Evolutionary conservation across 371 early-diverging fungal species (phyloP), one percentile per base, ranked within the genome.

Genomic region (Gilbertella persicaria): DNA sequence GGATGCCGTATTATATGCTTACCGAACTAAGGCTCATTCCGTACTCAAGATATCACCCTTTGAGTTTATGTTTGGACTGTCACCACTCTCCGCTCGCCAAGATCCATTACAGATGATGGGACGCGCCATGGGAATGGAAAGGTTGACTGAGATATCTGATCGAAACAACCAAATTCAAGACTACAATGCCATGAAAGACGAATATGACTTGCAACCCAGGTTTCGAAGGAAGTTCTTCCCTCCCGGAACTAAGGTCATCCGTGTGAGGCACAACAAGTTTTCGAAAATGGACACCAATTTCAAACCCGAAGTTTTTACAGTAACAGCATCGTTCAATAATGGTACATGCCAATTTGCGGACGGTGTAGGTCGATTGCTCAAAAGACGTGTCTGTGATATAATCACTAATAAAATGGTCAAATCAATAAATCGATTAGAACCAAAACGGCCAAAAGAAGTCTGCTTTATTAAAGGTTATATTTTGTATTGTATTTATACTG

Each of bases 1-100:
- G n/a, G 5, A 6, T 5, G 17, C 58, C 7, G 33, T 58, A 5
- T 17, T 58, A 6, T 58, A 41, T 16, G 30, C 52, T 2, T 58
- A 52, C 25, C 39, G 51, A 6, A 50, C 50, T 13, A 41, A 39
- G n/a, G 33, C 33, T 0, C 42, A 51, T 13, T 5, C 13, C 7
- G n/a, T 9, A 1, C 10, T 51, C 7, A 33, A 42, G 7, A 29
- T 51, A n/a, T 51, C 51, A 3, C 46, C 53, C 6, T 53, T 28
- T 45, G 45, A 53, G 20, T 26, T 19, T 2, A 1, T 53, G 0
- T 45, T 29, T 17, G 52, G 52, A 0, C 12, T 52, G 12, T 5
- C 41, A 13, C 44, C 52, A 19, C 14, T 28, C 1, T 5, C 21
- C 20, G 28, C 25, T 1, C n/a, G 24, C 4, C 16, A 42, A 42